Percentiles rank a stretch among this genome's conserved stretches.
Evolutionary conservation across 768 basidiomycete species (phyloP).

Genomic region (Pulveroboletus sp.): DNA sequence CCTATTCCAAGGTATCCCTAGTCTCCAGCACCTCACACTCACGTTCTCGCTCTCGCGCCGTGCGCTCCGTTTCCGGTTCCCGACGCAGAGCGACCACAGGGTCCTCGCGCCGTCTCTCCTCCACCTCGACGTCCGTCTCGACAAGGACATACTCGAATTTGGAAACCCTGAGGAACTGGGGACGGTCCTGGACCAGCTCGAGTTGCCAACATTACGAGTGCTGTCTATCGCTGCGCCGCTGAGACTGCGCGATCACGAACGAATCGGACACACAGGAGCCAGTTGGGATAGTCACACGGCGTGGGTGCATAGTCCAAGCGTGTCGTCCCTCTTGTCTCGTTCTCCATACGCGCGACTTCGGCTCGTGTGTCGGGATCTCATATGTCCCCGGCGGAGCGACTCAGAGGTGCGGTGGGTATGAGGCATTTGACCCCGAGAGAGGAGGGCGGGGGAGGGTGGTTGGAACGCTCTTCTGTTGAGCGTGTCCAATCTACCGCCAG

Average conservation of each 20-base stretch:
- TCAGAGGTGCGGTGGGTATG: neutral
- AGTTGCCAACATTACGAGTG: slow-evolving; percentile 16
- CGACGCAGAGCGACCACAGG: neutral
- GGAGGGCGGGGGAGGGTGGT: neutral
- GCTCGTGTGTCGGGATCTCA: slow-evolving; percentile 7
- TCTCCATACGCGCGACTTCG: slow-evolving; percentile 3
- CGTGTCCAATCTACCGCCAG: no score
- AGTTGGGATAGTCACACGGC: slow-evolving; percentile 1
- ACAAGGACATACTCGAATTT: slow-evolving; percentile 18
- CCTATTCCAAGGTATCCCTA: slow-evolving; percentile 17
- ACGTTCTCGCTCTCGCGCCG: slow-evolving; percentile 10
- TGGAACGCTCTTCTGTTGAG: no score
- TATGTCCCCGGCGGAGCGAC: neutral
- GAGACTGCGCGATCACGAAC: neutral
- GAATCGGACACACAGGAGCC: neutral
- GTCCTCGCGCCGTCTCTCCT: slow-evolving; percentile 6
- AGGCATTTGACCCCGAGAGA: neutral
- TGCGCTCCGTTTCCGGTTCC: slow-evolving; percentile 7
- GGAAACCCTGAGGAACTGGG: slow-evolving; percentile 16
- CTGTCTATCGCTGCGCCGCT: slow-evolving; percentile 9
- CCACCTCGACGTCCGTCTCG: slow-evolving; percentile 17
- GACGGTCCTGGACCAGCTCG: slow-evolving; percentile 19
- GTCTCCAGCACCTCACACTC: slow-evolving; percentile 15
- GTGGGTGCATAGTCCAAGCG: slow-evolving; percentile 16
- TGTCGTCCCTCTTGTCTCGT: slow-evolving; percentile 13